phyloP scores from a whole-genome alignment of 352 stramenopile genomes.

The Plasmopara viticola region DNA sequence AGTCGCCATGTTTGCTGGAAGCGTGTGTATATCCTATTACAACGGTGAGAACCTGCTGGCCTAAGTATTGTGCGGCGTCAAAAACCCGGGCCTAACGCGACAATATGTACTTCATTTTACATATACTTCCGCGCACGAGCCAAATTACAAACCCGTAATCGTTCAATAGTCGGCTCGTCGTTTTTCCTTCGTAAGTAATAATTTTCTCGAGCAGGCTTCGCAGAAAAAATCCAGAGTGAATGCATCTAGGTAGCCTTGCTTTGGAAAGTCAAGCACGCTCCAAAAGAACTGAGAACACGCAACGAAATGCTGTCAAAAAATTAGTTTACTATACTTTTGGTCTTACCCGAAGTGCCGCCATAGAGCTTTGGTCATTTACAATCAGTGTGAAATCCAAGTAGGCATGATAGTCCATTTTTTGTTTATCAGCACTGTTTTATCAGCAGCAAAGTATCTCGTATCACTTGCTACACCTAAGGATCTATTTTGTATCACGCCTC shows the following conservation, averaged over 20 bases:
- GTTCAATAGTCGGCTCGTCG: slow-evolving; percentile 21
- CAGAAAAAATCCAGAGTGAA: slow-evolving; percentile 63
- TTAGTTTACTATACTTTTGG: not conserved
- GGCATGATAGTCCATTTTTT: slow-evolving; percentile 59
- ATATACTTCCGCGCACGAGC: not conserved
- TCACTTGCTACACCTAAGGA: too few species aligned
- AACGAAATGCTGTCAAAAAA: not conserved
- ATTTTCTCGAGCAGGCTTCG: slow-evolving; percentile 52
- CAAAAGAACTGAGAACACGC: slow-evolving; percentile 47
- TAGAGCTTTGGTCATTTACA: slow-evolving; percentile 37
- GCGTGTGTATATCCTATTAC: too few species aligned
- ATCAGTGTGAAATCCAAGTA: slow-evolving; percentile 59
- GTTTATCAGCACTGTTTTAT: too few species aligned
- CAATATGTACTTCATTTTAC: not conserved
- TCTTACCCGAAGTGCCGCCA: slow-evolving; percentile 33
- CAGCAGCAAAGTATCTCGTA: too few species aligned
- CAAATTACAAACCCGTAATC: slow-evolving; percentile 27
- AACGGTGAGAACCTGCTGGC: too few species aligned
- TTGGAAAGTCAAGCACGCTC: slow-evolving; percentile 62
- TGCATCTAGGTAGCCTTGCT: slow-evolving; percentile 54
- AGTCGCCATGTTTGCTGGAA: too few species aligned
- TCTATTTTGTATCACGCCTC: too few species aligned
- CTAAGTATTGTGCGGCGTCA: too few species aligned
- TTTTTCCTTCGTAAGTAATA: slow-evolving; percentile 18
- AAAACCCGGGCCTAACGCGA: slow-evolving; percentile 49